Base-by-base conservation (phyloP, 352 stramenopile species). In the Phytopythium cucurbitacearum region DNA sequence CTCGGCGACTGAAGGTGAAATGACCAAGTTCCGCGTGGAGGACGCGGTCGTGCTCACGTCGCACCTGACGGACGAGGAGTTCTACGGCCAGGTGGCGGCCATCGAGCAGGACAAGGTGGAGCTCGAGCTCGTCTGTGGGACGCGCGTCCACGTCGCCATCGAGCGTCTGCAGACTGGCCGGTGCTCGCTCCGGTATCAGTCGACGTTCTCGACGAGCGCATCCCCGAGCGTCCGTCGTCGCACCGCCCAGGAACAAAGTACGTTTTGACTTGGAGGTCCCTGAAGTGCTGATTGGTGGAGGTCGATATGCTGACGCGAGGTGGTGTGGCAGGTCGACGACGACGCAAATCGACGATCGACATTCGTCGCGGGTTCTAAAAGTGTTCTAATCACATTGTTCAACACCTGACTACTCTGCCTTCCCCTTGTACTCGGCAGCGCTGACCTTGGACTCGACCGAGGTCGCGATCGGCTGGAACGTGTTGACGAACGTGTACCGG, bases 401-500 rank as follows among this genome's bases (percentile, higher is more conserved):
- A 35, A 34, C 32, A 35, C 28, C 40, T 44, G 16, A 42, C 46
- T 72, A 76, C 34, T 67, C 64, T 8, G 43, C 48, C 41, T 74
- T 71, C 56, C 71, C 77, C n/a, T 66, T 43, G 39, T 2, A 69
- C 36, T 72, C 74, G 53, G 79, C 60, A 40, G n/a, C 35, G 21
- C 2, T 28, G 21, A 28, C 21, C 21, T 28, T 28, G 21, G 21
- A 28, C 21, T 28, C 21, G 21, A 28, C 21, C 21, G 21, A 28
- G 21, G 21, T 40, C 40, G 59, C 35, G 7, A 90, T 66, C 32
- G 77, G 64, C 33, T 48, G 56, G 59, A 95, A 95, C 1, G 82
- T 95, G 67, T 97, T 97, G 46, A 97, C 79, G 65, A 97, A 98
- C 12, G 93, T 98, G 65, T 98, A 98, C 40, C 91, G 81, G 36